Evolutionary conservation across 1,284 basidiomycete genomes (phyloP), one percentile per base, ranked within the genome.

Genomic region (Ustilago cynodontis): DNA sequence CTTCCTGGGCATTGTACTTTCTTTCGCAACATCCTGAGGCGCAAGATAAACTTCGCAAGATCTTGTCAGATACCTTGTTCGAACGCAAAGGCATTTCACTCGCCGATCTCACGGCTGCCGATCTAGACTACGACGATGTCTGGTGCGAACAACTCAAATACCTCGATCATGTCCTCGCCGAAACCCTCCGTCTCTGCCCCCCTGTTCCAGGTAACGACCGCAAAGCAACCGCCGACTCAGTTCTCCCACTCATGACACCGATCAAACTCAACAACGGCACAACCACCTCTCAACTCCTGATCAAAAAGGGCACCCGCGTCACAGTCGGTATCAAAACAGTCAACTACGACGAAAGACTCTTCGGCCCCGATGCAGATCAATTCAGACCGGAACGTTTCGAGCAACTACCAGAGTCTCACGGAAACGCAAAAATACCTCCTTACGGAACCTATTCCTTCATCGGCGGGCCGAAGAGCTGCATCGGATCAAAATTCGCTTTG

Each of bases 1-100:
- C 93, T 54, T 92, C 92, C 0, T 94, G 93, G 93, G 90, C 91
- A 1, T 86, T 94, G 26, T 87, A 90, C 65, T 88, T 93, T 14
- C 89, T 94, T 43, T 90, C 93, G 0, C 88, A 88, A 69, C 86
- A 92, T 80, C 90, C 90, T 0, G 86, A 87, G 1, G 85, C 91
- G 10, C 93, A 94, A 86, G 53, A 55, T 14, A 78, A 71, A 41
- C 69, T 83, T 2, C 78, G 80, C 20, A 26, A 57, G 18, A 54
- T 70, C 31, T 20, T 72, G 45, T 5, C 18, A 2, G 24, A 56
- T 0, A 31, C 50, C 0, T 16, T 77, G 0, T n/a, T 28, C 2
- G 66, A 77, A 1, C 51, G 77, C n/a, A 77, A 76, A 51, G 77
- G 73, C 0, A 24, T 79, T 8, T 16, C 35, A 4, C 52, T 80